phyloP scores from a whole-genome alignment of 257 asterid species.

The Mentha longifolia region DNA sequence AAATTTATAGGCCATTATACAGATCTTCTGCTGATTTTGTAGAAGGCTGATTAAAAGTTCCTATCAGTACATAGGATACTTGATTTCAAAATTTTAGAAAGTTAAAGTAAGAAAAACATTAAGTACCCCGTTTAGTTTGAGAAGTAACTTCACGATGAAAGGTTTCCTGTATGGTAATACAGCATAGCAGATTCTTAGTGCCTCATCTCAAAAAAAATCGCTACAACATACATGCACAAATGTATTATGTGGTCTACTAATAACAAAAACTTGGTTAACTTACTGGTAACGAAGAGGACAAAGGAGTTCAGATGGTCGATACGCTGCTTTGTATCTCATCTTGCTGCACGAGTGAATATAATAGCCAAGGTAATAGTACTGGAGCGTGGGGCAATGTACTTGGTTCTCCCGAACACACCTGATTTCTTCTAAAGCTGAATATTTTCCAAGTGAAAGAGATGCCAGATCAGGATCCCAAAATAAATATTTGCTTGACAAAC shows the following conservation, averaged over 20 bases:
- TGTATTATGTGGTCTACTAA: slow-evolving; percentile 5
- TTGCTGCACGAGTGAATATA: slow-evolving; percentile 95
- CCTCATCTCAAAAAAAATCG: slow-evolving; percentile 14
- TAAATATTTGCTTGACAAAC: slow-evolving; percentile 94
- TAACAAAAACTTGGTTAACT: slow-evolving; percentile 46
- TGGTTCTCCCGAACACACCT: slow-evolving; percentile 76
- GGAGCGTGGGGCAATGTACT: slow-evolving; percentile 74
- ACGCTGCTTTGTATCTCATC: slow-evolving; percentile 98
- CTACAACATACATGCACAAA: not conserved
- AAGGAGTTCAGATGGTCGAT: slow-evolving; percentile 94
- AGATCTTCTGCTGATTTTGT: not conserved
- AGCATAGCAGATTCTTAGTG: slow-evolving; percentile 18
- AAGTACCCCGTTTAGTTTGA: not conserved
- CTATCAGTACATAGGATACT: slow-evolving; percentile 24
- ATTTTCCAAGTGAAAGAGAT: slow-evolving; percentile 85
- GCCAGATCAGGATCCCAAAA: slow-evolving; percentile 99
- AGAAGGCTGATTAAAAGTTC: not conserved
- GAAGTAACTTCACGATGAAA: not conserved
- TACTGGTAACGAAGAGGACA: slow-evolving; percentile 94
- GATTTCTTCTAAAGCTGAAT: slow-evolving; percentile 90
- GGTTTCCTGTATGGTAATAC: not conserved
- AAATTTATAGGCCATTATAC: not conserved
- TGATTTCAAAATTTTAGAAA: not conserved
- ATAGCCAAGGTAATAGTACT: slow-evolving; percentile 97
- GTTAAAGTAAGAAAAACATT: not conserved